Evolutionary conservation across 768 basidiomycete species (phyloP), one percentile per base, ranked within the genome.

Genomic region (Termitomyces sp.): DNA sequence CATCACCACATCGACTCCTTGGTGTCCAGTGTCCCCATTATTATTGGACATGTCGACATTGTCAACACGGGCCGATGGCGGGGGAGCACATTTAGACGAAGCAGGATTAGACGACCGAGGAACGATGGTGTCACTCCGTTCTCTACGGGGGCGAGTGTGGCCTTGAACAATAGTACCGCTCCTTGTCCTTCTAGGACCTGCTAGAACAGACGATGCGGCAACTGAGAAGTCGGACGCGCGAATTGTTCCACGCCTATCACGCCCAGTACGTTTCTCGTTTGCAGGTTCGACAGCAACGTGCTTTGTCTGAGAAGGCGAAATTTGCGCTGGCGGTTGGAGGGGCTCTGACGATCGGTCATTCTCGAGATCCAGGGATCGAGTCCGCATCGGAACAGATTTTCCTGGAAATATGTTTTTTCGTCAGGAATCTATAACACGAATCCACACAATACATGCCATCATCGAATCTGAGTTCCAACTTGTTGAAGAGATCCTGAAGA

Each of bases 201-300:
- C 42, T 26, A 56, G 56, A 43, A 14, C 58, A 47, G 55, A 32
- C 36, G 46, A 37, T 10, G 51, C 55, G 5, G 62, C 55, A 34
- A 61, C 72, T 34, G 61, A 20, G 48, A 72, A 76, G 60, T 80
- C 79, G n/a, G 76, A 82, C 49, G 76, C 81, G 52, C 75, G 81
- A 65, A 77, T 83, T 53, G 78, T 84, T 59, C 74, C 80, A 26
- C 74, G 81, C 18, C 82, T 78, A 59, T 70, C 66, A 43, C 70
- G 61, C 55, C 71, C 62, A 56, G 69, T 43, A 36, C 44, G 49
- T 37, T 64, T 65, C 9, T 58, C 43, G 20, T 32, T 51, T 12
- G 13, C 22, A 46, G 53, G 9, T 39, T 53, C 57, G 26, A 32
- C 46, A 24, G 37, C 7, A n/a, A 20, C 10, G 20, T 51, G 26